A percentile compares a stretch with the other conserved stretches of the same genome.
Evolutionary conservation across 495 filamentous ascomycete genomes (phyloP).

Genomic region (Acidiella bohemica): DNA sequence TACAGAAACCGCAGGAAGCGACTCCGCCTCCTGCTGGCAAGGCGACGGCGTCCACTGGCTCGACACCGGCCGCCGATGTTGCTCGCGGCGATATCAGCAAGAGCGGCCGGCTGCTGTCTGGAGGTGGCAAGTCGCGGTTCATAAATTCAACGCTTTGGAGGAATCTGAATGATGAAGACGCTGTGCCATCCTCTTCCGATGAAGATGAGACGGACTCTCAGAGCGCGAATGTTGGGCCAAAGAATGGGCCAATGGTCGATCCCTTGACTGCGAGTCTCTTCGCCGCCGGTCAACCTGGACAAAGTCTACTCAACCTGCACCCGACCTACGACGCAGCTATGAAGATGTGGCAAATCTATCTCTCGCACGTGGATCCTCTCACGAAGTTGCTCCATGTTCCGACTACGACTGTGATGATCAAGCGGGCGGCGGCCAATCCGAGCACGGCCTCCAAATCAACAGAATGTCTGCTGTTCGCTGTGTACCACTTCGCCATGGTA

Average conservation of each 20-base stretch:
- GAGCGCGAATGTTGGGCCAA: not conserved
- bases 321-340: conserved; percentile 14
- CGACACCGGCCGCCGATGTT: not conserved
- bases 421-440: conserved; percentile 14
- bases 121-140: conserved; percentile 9
- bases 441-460: conserved; percentile 8
- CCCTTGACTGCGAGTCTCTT: conserved; percentile 5
- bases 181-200: not conserved
- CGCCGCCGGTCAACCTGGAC: not conserved
- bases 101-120: conserved; percentile 8
- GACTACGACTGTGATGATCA: conserved; percentile 6
- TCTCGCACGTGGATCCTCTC: conserved; percentile 15
- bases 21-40: not conserved
- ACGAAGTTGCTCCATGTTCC: conserved; percentile 17
- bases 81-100: not conserved
- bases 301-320: conserved; percentile 7
- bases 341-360: conserved; percentile 14
- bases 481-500: conserved; percentile 17
- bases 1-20: not conserved
- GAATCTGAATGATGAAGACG: conserved; percentile 7
- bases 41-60: not conserved
- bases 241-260: conserved; percentile 1
- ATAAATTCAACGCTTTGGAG: conserved; percentile 10
- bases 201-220: not conserved
- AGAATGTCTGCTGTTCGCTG: conserved; percentile 20